Evolutionary conservation across 2,329 filamentous ascomycete species (phyloP).

Genomic region (Hymenoscyphus fraxineus): DNA sequence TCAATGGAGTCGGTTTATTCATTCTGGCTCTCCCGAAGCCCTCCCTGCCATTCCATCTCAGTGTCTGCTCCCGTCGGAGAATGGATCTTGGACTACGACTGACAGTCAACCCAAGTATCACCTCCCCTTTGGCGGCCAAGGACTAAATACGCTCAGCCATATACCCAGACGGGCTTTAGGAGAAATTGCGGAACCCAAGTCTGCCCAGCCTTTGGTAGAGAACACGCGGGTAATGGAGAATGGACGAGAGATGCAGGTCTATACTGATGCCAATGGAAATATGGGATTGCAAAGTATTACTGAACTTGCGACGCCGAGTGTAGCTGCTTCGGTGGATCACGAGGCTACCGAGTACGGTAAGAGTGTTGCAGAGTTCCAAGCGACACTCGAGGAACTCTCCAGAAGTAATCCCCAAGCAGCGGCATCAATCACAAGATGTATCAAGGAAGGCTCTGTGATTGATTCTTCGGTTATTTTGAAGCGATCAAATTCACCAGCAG

Average conservation of each 20-base stretch:
- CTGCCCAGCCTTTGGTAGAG: constrained; percentile 1
- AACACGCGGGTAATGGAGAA: constrained; percentile 7
- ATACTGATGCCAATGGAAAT: constrained; percentile 29
- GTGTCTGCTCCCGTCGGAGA: constrained; percentile 35
- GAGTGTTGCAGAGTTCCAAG: constrained; percentile 18
- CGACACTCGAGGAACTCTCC: constrained; percentile 22
- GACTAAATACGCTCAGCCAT: constrained; percentile 29
- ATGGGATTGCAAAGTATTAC: constrained; percentile 30
- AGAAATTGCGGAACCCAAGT: constrained; percentile 4
- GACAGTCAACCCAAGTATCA: constrained; percentile 26
- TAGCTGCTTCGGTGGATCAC: constrained; percentile 18
- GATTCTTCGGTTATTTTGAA: constrained; percentile 21
- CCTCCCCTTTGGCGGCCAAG: constrained; percentile 30
- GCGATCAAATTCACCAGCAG: constrained; percentile 19
- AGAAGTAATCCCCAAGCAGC: constrained; percentile 14
- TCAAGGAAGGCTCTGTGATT: constrained; percentile 12
- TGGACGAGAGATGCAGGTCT: constrained; percentile 24
- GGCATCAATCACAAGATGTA: constrained; percentile 10
- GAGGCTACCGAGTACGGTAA: constrained; percentile 20
- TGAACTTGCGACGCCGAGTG: constrained; percentile 30
- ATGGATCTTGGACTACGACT: constrained; percentile 27
- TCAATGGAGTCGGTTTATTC: constrained; percentile 27
- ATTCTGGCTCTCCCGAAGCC: constrained; percentile 26
- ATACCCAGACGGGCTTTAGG: constrained; percentile 21
- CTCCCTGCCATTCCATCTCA: constrained; percentile 36